A percentile compares a stretch with the other conserved stretches of the same genome.
These are phyloP conservation scores for Musa acuminata DNA, from an alignment of 176 grass and related monocot species.

Conservation along the genomic window DNA sequence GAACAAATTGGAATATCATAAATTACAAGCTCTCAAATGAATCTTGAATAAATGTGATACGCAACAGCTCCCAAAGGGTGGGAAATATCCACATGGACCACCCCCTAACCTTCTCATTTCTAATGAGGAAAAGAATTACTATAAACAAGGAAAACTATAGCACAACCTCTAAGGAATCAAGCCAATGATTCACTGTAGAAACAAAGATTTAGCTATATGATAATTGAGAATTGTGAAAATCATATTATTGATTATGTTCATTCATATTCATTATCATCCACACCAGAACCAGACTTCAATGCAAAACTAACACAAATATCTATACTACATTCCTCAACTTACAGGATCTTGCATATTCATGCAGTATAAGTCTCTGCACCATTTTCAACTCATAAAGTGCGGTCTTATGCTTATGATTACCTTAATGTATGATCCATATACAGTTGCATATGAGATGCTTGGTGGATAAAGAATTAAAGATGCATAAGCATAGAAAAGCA, in stretches of 20 bases:
- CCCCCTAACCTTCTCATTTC: too few relatives aligned
- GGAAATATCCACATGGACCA: not conserved
- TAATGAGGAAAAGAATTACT: too few relatives aligned
- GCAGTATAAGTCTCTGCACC: not conserved
- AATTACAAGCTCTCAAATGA: too few relatives aligned
- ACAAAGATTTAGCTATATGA: not conserved
- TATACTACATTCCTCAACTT: not conserved
- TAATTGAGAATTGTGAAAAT: not conserved
- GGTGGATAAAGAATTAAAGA: not conserved
- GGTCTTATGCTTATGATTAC: not conserved
- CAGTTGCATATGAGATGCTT: not conserved
- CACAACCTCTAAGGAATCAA: not conserved
- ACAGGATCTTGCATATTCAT: not conserved
- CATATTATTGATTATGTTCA: not conserved
- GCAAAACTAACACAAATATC: not conserved
- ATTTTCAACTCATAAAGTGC: not conserved
- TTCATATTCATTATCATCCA: not conserved
- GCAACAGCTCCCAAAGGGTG: too few relatives aligned
- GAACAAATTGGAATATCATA: too few relatives aligned
- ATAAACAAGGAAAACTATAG: too few relatives aligned
- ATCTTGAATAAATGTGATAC: too few relatives aligned
- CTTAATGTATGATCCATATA: not conserved
- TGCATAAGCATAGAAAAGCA: conserved; percentile 1
- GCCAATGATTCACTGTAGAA: not conserved
- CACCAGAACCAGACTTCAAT: not conserved